These are phyloP conservation scores for Populus nigra DNA, from an alignment of 345 rosid species.

Conservation along the genomic window DNA sequence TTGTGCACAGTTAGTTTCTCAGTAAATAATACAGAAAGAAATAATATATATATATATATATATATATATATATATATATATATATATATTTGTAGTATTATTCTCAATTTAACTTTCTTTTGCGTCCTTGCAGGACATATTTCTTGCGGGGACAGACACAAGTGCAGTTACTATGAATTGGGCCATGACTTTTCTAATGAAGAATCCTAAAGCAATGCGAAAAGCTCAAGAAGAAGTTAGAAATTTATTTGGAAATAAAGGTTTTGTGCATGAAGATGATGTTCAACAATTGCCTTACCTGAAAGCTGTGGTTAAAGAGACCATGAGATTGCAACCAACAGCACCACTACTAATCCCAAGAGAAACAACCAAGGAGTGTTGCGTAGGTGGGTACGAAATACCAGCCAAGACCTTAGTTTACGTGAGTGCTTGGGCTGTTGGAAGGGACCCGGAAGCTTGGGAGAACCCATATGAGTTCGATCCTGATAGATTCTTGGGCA, in stretches of 20 bases:
- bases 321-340: not conserved
- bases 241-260: not conserved
- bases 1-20: no score
- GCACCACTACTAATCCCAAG: not conserved
- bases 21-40: no score
- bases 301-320: not conserved
- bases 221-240: conserved; percentile 7
- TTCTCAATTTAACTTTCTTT: not conserved
- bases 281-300: not conserved
- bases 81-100: not conserved
- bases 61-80: no score
- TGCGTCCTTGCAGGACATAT: not conserved
- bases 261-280: conserved; percentile 10
- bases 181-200: not conserved
- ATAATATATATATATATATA: not conserved
- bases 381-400: not conserved
- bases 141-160: not conserved
- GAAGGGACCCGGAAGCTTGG: conserved; percentile 1
- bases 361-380: no score
- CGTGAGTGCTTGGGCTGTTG: not conserved
- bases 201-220: not conserved
- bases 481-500: not conserved
- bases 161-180: not conserved
- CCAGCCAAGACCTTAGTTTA: not conserved
- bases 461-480: not conserved